Evolutionary conservation across 495 filamentous ascomycete genomes (phyloP).

Genomic region (Eremomyces bilateralis): DNA sequence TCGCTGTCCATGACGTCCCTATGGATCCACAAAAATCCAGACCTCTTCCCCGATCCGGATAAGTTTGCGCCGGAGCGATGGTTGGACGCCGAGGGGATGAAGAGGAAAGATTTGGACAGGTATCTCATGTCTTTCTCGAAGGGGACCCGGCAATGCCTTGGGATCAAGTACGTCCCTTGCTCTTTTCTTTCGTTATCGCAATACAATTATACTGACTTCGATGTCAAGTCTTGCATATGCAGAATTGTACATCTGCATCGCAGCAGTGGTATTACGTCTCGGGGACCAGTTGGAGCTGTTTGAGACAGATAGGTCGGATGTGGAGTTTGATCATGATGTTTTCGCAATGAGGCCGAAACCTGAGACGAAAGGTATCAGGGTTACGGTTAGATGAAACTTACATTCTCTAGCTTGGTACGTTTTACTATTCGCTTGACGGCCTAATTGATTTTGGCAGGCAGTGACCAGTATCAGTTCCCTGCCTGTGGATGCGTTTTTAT

Average conservation of each 20-base stretch:
- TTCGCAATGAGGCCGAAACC: background rate
- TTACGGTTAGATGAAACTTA: background rate
- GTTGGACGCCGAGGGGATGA: constrained; percentile 1
- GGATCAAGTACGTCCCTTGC: background rate
- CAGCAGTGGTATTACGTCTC: background rate
- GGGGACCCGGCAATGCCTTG: background rate
- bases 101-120: background rate
- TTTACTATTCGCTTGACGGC: too few relatives aligned
- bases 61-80: constrained; percentile 3
- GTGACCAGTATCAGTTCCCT: too few relatives aligned
- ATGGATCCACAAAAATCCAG: background rate
- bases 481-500: too few relatives aligned
- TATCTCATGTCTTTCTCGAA: background rate
- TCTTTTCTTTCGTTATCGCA: background rate
- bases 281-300: background rate
- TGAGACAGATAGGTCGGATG: background rate
- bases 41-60: constrained; percentile 1
- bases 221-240: background rate
- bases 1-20: background rate
- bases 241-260: background rate
- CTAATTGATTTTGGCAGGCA: too few relatives aligned
- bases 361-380: background rate
- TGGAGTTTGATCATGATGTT: background rate
- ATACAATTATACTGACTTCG: background rate
- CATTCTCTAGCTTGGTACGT: too few relatives aligned